Evolutionary conservation across 306 rosid species (phyloP).

Genomic region (Rosa persica): DNA sequence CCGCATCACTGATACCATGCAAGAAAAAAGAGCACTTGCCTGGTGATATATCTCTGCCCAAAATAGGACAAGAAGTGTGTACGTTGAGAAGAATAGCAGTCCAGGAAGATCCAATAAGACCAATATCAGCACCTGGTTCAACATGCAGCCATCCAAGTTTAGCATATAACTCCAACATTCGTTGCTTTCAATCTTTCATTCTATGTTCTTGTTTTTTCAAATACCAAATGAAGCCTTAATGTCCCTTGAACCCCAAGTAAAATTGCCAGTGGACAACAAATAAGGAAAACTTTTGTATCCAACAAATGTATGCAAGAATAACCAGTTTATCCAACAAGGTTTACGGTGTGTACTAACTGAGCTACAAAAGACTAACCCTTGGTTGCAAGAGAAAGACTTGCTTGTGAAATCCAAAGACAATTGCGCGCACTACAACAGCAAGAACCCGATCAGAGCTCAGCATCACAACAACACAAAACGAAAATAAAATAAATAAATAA

Average conservation of each 20-base stretch:
- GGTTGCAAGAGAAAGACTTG: conserved; percentile 73
- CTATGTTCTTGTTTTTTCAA: neutral
- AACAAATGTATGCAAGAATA: neutral
- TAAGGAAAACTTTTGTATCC: neutral
- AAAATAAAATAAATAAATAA: neutral
- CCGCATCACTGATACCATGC: neutral
- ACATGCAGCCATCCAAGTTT: conserved; percentile 30
- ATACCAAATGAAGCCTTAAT: neutral
- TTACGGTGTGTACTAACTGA: neutral
- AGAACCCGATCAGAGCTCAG: conserved; percentile 6
- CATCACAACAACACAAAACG: neutral
- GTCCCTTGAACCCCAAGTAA: neutral
- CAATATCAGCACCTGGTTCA: conserved; percentile 63
- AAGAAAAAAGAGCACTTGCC: conserved; percentile 47
- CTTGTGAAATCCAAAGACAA: conserved; percentile 83
- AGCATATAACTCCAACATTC: conserved; percentile 20
- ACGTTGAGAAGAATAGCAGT: conserved; percentile 84
- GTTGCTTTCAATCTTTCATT: neutral
- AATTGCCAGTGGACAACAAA: neutral
- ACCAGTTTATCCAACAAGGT: neutral
- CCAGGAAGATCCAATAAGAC: conserved; percentile 84
- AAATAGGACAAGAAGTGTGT: conserved; percentile 87
- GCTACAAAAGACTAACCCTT: conserved; percentile 46
- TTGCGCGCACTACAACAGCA: conserved; percentile 69
- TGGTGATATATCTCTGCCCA: conserved; percentile 99